These are phyloP conservation scores for Phalaenopsis aphrodite DNA, from an alignment of 106 monocot species.

Conservation along the genomic window DNA sequence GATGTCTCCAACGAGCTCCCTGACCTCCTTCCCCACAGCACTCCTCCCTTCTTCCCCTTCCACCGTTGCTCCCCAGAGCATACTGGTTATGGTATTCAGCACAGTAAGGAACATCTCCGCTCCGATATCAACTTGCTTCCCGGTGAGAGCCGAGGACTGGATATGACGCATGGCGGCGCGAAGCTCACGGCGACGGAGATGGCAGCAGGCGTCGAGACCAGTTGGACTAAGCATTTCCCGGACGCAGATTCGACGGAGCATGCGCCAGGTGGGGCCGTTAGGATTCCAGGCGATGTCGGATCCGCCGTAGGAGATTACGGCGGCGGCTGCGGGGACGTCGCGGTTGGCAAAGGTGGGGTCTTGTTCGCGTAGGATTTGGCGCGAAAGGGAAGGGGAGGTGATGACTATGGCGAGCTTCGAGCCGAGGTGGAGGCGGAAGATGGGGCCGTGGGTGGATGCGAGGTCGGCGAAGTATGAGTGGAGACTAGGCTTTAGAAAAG, in stretches of 20 bases:
- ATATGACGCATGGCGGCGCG: conserved; percentile 15
- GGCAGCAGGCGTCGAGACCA: conserved; percentile 29
- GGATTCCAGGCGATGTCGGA: conserved; percentile 41
- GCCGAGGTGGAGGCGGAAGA: conserved; percentile 37
- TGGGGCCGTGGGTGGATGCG: conserved; percentile 32
- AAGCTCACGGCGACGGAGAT: conserved; percentile 33
- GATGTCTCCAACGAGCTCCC: conserved; percentile 22
- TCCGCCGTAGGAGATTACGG: conserved; percentile 30
- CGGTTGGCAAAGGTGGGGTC: conserved; percentile 39
- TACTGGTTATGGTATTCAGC: conserved; percentile 46
- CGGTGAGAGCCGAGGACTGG: background rate
- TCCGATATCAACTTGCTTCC: conserved; percentile 24
- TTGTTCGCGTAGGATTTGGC: conserved; percentile 24
- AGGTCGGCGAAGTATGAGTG: conserved; percentile 36
- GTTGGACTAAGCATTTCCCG: conserved; percentile 35
- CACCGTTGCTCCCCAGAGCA: conserved; percentile 47
- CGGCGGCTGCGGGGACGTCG: conserved; percentile 27
- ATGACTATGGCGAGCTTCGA: conserved; percentile 27
- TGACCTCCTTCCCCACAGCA: conserved; percentile 29
- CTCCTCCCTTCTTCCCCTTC: conserved; percentile 14
- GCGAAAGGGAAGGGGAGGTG: conserved; percentile 26
- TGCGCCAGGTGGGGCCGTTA: conserved; percentile 46
- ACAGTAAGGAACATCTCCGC: conserved; percentile 28
- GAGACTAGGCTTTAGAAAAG: conserved; percentile 24
- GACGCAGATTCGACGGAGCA: conserved; percentile 49